A percentile compares a stretch with the other conserved stretches of the same genome.
Conservation (phyloP, 169 alveolate species). For the Babesia divergens region DNA sequence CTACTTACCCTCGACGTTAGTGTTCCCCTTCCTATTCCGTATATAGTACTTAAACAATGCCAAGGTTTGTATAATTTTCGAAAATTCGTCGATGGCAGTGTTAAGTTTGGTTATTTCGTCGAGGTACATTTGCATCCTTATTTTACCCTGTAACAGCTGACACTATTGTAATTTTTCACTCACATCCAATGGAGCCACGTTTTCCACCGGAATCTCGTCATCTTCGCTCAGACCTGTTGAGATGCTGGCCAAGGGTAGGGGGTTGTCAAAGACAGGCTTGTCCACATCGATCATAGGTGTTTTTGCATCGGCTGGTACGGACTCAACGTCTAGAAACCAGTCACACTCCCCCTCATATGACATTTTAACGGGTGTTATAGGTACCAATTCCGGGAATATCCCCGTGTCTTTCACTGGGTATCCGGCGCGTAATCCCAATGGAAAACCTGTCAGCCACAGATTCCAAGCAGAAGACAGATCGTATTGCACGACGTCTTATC, state of each 20-base stretch:
- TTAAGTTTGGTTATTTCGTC: conserved; percentile 34
- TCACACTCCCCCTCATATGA: conserved; percentile 17
- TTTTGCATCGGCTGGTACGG: background rate
- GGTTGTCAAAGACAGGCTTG: background rate
- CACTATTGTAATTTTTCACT: background rate
- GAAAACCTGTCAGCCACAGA: background rate
- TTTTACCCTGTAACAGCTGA: conserved; percentile 13
- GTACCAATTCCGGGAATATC: background rate
- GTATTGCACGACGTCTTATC: background rate
- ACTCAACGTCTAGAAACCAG: conserved; percentile 28
- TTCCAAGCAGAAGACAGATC: background rate
- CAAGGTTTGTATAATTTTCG: conserved; percentile 60
- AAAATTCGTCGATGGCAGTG: conserved; percentile 61
- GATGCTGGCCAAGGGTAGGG: background rate
- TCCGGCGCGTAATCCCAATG: background rate
- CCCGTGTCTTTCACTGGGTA: background rate
- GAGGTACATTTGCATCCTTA: conserved; percentile 33
- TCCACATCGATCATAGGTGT: background rate
- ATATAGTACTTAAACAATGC: conserved; percentile 62
- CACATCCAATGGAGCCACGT: conserved; percentile 4
- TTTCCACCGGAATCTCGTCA: background rate
- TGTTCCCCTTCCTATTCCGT: conserved; percentile 44
- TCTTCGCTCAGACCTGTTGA: conserved; percentile 22
- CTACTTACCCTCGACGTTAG: conserved; percentile 32
- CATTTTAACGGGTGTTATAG: background rate